A percentile compares a stretch with the other conserved stretches of the same genome.
phyloP scores from a whole-genome alignment of 1,284 basidiomycete species.

The Ceratobasidium sp. region DNA sequence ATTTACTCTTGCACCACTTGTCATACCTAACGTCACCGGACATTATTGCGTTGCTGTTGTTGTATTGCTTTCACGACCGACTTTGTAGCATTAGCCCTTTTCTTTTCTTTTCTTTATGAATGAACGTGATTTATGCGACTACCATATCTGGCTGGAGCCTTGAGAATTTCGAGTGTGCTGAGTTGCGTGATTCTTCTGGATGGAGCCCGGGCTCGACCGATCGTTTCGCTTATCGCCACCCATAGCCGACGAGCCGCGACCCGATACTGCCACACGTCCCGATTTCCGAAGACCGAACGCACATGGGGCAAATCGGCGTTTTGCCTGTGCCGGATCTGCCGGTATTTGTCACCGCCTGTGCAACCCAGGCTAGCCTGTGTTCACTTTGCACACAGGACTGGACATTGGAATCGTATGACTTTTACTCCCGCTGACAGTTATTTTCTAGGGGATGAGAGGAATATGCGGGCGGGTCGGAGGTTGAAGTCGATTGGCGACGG shows the following conservation, averaged over 20 bases:
- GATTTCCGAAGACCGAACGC: background rate
- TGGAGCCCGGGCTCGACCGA: background rate
- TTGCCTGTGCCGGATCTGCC: background rate
- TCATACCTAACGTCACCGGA: slow-evolving; percentile 10
- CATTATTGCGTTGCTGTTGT: slow-evolving; percentile 18
- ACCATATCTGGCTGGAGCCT: background rate
- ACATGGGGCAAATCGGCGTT: background rate
- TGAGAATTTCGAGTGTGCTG: slow-evolving; percentile 10
- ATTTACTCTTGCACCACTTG: background rate
- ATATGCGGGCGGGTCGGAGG: background rate
- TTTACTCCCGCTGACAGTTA: background rate
- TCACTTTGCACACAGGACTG: background rate
- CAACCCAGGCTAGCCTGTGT: background rate
- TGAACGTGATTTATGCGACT: background rate
- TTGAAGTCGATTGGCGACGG: background rate
- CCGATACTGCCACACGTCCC: too few relatives aligned
- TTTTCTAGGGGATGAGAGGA: background rate
- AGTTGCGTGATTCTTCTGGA: background rate
- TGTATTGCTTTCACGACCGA: slow-evolving; percentile 35
- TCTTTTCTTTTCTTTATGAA: too few relatives aligned
- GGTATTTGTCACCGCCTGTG: background rate
- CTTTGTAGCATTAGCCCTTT: slow-evolving; percentile 32
- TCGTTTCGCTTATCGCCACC: background rate
- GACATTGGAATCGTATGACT: too few relatives aligned
- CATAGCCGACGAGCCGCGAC: too few relatives aligned